Evolutionary conservation across 192 early-diverging fungal genomes (phyloP), one percentile per base, ranked within the genome.

Genomic region (Coemansia reversa): DNA sequence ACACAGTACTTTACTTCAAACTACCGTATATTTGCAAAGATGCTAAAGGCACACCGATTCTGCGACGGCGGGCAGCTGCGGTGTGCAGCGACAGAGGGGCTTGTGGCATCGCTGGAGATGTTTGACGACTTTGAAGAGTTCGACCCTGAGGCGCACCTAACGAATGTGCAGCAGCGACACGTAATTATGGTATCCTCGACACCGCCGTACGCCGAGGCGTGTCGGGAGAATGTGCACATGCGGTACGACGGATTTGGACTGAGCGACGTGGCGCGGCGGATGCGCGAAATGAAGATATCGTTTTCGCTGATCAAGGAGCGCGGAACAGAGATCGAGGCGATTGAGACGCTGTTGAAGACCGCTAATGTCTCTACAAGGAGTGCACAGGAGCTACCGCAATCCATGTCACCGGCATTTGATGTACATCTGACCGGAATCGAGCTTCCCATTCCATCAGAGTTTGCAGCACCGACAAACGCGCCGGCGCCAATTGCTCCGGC

Each of bases 1-100:
- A 75, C 74, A 8, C 74, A 81, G 67, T 81, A 76, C 67, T 81
- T 81, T 51, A 81, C 74, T 12, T 81, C 79, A 20, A 81, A 81
- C 62, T 81, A 76, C 65, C 79, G 79, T 66, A 71, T 76, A 62
- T 81, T 81, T 28, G 45, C 73, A 25, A 81, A 81, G 35, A 76
- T 63, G 11, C 55, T 81, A 16, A 81, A 81, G 58, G 70, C 67
- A 7, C 79, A 81, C 55, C 58, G 62, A 52, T 81, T 81, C 65
- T 51, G 66, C 61, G 70, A 70, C 57, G 73, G 74, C 42, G 79
- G 79, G 49, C 67, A 55, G 67, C 71, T 81, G 32, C 66, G 79
- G 51, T 75, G 73, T 33, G 79, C 79, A 11, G 63, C 70, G 8
- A 76, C 74, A 2, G 79, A 81, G 53, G 79, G 79, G 5, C 70